A percentile compares a stretch with the other conserved stretches of the same genome.
These are phyloP conservation scores for Aspergillus haitiensis DNA, from an alignment of 495 filamentous ascomycete genomes.

Conservation along the genomic window DNA sequence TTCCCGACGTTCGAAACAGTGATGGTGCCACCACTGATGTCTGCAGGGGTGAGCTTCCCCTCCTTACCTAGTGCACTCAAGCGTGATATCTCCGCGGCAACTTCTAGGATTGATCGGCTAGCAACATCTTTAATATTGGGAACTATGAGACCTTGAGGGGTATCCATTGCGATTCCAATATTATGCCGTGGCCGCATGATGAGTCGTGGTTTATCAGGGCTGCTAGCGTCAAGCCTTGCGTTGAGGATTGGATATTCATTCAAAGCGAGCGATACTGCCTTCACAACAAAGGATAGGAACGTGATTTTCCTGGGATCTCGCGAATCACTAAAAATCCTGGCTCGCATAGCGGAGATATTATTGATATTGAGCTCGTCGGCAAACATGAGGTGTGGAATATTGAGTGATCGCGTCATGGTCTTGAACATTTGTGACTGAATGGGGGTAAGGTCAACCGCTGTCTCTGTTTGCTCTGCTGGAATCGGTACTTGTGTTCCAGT, in stretches of 20 bases:
- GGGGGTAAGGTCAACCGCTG: slow-evolving; percentile 62
- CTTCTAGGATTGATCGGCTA: slow-evolving; percentile 66
- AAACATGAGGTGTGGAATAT: slow-evolving; percentile 91
- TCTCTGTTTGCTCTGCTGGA: slow-evolving; percentile 58
- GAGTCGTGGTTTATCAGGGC: slow-evolving; percentile 62
- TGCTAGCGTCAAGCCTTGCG: slow-evolving; percentile 67
- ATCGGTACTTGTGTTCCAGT: slow-evolving; percentile 21
- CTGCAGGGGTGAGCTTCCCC: slow-evolving; percentile 72
- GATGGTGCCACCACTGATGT: slow-evolving; percentile 85
- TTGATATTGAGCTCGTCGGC: slow-evolving; percentile 82
- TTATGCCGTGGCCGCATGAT: slow-evolving; percentile 83
- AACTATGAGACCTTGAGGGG: slow-evolving; percentile 83
- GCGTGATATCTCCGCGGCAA: slow-evolving; percentile 73
- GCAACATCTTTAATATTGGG: slow-evolving; percentile 91
- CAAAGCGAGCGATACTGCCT: slow-evolving; percentile 85
- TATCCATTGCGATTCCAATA: slow-evolving; percentile 95
- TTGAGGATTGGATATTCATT: slow-evolving; percentile 83
- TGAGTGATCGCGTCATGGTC: slow-evolving; percentile 90
- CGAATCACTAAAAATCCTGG: slow-evolving; percentile 52
- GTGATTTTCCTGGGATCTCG: slow-evolving; percentile 65
- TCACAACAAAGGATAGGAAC: slow-evolving; percentile 91
- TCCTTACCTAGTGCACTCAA: slow-evolving; percentile 68
- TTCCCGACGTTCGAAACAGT: slow-evolving; percentile 97
- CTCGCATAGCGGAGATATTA: slow-evolving; percentile 65
- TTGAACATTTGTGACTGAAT: slow-evolving; percentile 96